phyloP scores from a whole-genome alignment of 2,329 filamentous ascomycete genomes.

The Coniella lustricola region DNA sequence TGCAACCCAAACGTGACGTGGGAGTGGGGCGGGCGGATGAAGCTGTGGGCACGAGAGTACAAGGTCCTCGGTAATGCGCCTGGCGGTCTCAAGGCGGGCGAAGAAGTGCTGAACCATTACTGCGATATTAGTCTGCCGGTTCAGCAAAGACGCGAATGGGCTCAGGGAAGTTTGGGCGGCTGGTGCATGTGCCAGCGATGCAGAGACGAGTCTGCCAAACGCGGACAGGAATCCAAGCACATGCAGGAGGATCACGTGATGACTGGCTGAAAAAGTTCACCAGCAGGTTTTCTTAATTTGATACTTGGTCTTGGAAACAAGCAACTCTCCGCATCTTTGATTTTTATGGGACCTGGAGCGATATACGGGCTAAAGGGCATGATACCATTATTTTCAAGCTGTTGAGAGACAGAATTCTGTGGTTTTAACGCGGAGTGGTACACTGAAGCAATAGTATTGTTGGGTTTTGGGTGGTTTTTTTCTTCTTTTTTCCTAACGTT shows the following conservation, averaged over 20 bases:
- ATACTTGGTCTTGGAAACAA: background rate
- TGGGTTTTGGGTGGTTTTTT: background rate
- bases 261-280: background rate
- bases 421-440: background rate
- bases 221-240: background rate
- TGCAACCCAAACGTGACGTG: slow-evolving; percentile 92
- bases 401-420: background rate
- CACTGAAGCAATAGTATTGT: background rate
- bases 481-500: background rate
- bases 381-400: background rate
- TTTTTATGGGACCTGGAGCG: background rate
- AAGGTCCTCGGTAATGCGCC: slow-evolving; percentile 43
- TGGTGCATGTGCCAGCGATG: slow-evolving; percentile 84
- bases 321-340: background rate
- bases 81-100: slow-evolving; percentile 64
- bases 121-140: slow-evolving; percentile 79
- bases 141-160: slow-evolving; percentile 80
- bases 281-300: background rate
- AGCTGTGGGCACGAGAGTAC: slow-evolving; percentile 55
- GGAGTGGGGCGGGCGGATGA: slow-evolving; percentile 82
- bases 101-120: slow-evolving; percentile 86
- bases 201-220: slow-evolving; percentile 53
- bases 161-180: slow-evolving; percentile 77
- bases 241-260: background rate
- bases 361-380: slow-evolving; percentile 5